A percentile compares a stretch with the other conserved stretches of the same genome.
Conservation (phyloP, 176 grass and related monocot species). For the Chloris gayana region DNA sequence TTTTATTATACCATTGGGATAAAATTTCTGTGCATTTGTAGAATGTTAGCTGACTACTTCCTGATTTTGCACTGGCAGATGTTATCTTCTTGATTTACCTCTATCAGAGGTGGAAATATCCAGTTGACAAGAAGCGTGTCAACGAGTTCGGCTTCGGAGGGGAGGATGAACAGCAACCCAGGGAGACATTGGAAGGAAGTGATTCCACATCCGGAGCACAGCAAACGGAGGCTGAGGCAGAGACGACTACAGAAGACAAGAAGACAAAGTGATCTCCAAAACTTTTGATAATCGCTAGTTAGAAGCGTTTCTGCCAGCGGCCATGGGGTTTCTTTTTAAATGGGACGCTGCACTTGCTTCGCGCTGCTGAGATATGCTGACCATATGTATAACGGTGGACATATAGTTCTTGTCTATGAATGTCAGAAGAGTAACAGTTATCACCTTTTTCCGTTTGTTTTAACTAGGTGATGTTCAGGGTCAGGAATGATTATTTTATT, state of each 20-base stretch:
- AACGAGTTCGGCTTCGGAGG: conserved; percentile 98
- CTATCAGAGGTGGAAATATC: conserved; percentile 96
- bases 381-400: conserved; percentile 39
- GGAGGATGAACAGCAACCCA: conserved; percentile 56
- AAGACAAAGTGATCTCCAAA: conserved; percentile 60
- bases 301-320: not conserved
- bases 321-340: conserved; percentile 36
- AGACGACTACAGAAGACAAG: conserved; percentile 54
- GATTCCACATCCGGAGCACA: conserved; percentile 41
- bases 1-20: not conserved
- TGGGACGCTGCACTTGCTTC: conserved; percentile 17
- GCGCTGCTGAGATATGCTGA: conserved; percentile 34
- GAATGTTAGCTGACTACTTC: conserved; percentile 15
- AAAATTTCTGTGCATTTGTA: not conserved
- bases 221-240: conserved; percentile 31
- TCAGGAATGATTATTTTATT: conserved; percentile 20
- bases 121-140: conserved; percentile 89
- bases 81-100: conserved; percentile 99
- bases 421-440: not conserved
- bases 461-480: not conserved
- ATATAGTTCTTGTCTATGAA: not conserved
- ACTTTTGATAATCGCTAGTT: not conserved
- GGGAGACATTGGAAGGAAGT: conserved; percentile 48
- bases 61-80: conserved; percentile 57
- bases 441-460: conserved; percentile 25